Evolutionary conservation across 2,329 filamentous ascomycete genomes (phyloP), one percentile per base, ranked within the genome.

Genomic region (Aspergillus ochraceus): DNA sequence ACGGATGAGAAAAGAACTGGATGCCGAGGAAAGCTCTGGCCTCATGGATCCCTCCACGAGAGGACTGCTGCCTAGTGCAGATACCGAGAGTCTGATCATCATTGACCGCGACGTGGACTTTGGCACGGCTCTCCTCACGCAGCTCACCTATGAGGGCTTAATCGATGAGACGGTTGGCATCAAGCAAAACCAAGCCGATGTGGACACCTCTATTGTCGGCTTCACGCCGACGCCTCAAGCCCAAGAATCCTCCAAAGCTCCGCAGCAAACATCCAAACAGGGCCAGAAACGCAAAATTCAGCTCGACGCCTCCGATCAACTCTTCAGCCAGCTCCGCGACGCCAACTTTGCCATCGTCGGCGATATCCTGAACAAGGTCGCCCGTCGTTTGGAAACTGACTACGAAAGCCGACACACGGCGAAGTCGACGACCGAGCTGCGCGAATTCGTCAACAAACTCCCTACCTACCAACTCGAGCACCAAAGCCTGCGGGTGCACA

Each of bases 281-380:
- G 88, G 78, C n/a, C 81, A 86, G 70, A 97, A 96, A 74, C 87
- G 92, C 56, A 97, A 96, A 69, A 89, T 99, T 50, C 86, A 90
- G 69, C 84, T 99, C 1, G 94, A 98, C 73, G 90, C 90, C 2
- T 91, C 89, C 14, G 96, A 99, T 73, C 90, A 91, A 64, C 83
- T 99, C 11, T 99, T 94, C 72, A 88, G 88, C 52, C 90, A 96
- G 66, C 82, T 99, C 4, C 88, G 94, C 58, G 91, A 98, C 73
- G 88, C 91, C 46, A 99, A 99, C 73, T 99, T 98, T 74, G 94
- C 93, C 39, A 92, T 97, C 57, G 92, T 99, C 45, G 95, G 95
- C 14, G 88, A 87, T 55, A 80, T 96, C 9, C 82, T 99, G 62
- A 97, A 97, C 76, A 94, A 93, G 73, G 90, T 96, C 12, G 96